Base-by-base conservation (phyloP, 768 basidiomycete genomes). In the Mycena venus region DNA sequence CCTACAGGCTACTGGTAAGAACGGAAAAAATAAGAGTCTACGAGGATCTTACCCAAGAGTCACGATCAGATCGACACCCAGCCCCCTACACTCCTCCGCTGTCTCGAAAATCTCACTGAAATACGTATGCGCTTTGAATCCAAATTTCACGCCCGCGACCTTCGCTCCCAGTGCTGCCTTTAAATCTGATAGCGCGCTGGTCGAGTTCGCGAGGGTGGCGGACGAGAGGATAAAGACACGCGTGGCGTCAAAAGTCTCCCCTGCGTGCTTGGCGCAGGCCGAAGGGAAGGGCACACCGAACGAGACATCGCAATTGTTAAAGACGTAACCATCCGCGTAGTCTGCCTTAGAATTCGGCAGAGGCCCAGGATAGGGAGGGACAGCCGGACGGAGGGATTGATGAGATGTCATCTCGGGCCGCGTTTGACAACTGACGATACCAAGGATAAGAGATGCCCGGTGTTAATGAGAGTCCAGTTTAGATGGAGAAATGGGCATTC, bases 291-390 rank as follows among this genome's bases (percentile, higher is more conserved):
- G 56, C 10, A 69, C 23, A 17, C 58, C 59, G 47, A 44, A 61
- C 2, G 59, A 69, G 44, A 69, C 19, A n/a, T 69, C 19, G 47
- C 68, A 69, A 17, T 62, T 70, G 49, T 70, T 70, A 19, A 62
- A 55, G 14, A 27, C 10, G 17, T 25, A 29, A 17, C 47, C 38
- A 8, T 12, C 21, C 27, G 27, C 1, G 5, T 27, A 8, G 32
- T 12, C 17, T 9, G 51, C 59, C 12, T 32, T 59, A 27, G 68
- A 51, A 23, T 25, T 9, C 4, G 66, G 66, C 7, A 68, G 67
- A 32, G 56, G 51, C 19, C 55, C 56, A 5, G 53, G 19, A 23
- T 59, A 68, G 4, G 67, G 19, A 4, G 55, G 53, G 21, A 67
- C 38, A 32, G 53, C 66, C 4, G 38, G 21, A 34, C 53, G 66